phyloP scores from a whole-genome alignment of 768 basidiomycete species.

The Postia placenta region DNA sequence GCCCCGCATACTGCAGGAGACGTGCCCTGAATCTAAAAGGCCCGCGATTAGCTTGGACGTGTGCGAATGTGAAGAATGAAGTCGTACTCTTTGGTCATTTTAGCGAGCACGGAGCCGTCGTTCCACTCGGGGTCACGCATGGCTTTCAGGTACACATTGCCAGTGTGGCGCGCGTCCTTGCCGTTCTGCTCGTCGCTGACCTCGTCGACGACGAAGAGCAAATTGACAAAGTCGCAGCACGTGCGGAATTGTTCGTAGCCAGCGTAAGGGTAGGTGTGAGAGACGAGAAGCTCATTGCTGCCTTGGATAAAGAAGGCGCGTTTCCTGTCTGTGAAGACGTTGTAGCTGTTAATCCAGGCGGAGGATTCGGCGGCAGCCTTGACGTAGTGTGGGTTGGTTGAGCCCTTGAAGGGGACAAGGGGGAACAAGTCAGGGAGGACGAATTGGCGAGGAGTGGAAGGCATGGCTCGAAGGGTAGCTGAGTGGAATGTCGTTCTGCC shows the following conservation, averaged over 20 bases:
- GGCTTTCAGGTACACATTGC: constrained; percentile 48
- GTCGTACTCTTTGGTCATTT: constrained; percentile 57
- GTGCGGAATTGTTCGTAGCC: constrained; percentile 55
- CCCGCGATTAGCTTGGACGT: constrained; percentile 3
- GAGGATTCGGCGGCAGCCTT: constrained; percentile 53
- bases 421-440: constrained; percentile 52
- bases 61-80: background rate
- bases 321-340: constrained; percentile 55
- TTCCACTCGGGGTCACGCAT: constrained; percentile 51
- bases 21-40: constrained; percentile 48
- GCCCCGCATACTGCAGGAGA: constrained; percentile 39
- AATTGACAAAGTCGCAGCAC: constrained; percentile 53
- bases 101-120: constrained; percentile 50
- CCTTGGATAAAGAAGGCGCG: constrained; percentile 60
- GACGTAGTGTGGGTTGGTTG: constrained; percentile 54
- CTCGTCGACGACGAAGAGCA: constrained; percentile 60
- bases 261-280: constrained; percentile 58
- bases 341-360: constrained; percentile 60
- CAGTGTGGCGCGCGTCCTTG: constrained; percentile 48
- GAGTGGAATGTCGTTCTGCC: background rate
- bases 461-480: constrained; percentile 2
- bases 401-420: constrained; percentile 41
- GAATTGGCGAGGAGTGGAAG: constrained; percentile 28
- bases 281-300: constrained; percentile 57
- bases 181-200: constrained; percentile 65